These are phyloP conservation scores for Alternaria incomplexa DNA, from an alignment of 2,329 filamentous ascomycete genomes.

Conservation along the genomic window DNA sequence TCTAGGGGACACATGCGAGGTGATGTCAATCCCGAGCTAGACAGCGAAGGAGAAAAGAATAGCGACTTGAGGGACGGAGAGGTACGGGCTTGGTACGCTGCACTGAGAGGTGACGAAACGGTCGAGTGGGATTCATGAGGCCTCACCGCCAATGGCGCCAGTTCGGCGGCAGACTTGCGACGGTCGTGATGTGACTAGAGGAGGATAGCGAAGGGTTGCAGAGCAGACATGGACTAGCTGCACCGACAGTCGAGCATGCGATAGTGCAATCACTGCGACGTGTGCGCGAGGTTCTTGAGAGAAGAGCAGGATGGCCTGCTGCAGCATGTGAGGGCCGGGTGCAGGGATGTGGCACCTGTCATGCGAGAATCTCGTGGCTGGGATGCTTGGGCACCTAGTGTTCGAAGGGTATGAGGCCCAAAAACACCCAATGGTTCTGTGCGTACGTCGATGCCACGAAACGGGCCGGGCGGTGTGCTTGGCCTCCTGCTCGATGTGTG, in stretches of 20 bases:
- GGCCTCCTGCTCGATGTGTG: constrained; percentile 20
- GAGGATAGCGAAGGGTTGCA: background rate
- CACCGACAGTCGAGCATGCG: constrained; percentile 8
- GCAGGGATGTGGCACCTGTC: constrained; percentile 29
- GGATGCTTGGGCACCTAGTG: background rate
- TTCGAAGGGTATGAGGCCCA: background rate
- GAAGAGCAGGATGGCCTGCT: background rate
- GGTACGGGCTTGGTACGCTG: constrained; percentile 1
- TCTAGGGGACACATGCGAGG: background rate
- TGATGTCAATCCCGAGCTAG: constrained; percentile 11
- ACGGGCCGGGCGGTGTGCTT: constrained; percentile 19
- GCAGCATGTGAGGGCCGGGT: constrained; percentile 17
- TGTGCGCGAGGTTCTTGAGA: background rate
- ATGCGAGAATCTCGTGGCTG: constrained; percentile 1
- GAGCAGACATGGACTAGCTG: background rate
- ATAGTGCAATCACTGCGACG: constrained; percentile 13
- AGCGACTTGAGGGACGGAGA: background rate
- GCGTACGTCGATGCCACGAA: constrained; percentile 15
- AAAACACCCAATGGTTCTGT: constrained; percentile 1
- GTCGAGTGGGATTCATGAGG: background rate
- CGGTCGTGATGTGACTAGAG: background rate
- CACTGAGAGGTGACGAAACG: background rate
- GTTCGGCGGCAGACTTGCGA: constrained; percentile 1
- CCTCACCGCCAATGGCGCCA: constrained; percentile 15
- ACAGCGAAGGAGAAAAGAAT: background rate